These are phyloP conservation scores for Cladophialophora carrionii DNA, from an alignment of 2,329 filamentous ascomycete genomes.

Conservation along the genomic window DNA sequence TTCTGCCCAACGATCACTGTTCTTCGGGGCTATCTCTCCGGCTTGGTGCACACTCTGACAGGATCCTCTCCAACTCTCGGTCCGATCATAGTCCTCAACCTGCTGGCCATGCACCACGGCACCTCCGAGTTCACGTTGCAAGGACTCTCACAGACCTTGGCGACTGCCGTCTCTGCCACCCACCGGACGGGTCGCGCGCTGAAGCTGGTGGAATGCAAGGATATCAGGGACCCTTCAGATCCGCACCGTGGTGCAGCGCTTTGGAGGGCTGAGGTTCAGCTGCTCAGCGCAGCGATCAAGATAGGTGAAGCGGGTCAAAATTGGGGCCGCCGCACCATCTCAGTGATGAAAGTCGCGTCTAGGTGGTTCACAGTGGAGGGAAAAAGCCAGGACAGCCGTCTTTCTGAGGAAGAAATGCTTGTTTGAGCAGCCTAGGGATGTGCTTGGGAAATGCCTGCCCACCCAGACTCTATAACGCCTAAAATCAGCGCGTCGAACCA, in stretches of 20 bases:
- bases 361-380: slow-evolving; percentile 67
- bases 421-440: slow-evolving; percentile 16
- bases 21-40: slow-evolving; percentile 74
- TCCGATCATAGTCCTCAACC: slow-evolving; percentile 49
- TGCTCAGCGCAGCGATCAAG: slow-evolving; percentile 62
- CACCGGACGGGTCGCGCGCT: slow-evolving; percentile 42
- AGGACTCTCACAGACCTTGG: slow-evolving; percentile 52
- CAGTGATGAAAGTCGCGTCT: slow-evolving; percentile 60
- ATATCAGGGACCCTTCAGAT: slow-evolving; percentile 41
- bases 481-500: slow-evolving; percentile 2
- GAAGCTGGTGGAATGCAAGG: slow-evolving; percentile 48
- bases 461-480: slow-evolving; percentile 14
- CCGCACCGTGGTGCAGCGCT: slow-evolving; percentile 42
- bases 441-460: slow-evolving; percentile 1
- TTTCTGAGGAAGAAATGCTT: slow-evolving; percentile 24
- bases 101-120: slow-evolving; percentile 47
- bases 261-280: slow-evolving; percentile 60
- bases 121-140: slow-evolving; percentile 55
- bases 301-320: slow-evolving; percentile 54
- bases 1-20: slow-evolving; percentile 78
- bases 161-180: slow-evolving; percentile 47
- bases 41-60: slow-evolving; percentile 46
- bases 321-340: slow-evolving; percentile 63
- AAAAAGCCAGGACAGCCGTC: slow-evolving; percentile 40
- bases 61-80: slow-evolving; percentile 42